phyloP scores from a whole-genome alignment of 2,329 filamentous ascomycete genomes.

The Cyphellophora attinorum region DNA sequence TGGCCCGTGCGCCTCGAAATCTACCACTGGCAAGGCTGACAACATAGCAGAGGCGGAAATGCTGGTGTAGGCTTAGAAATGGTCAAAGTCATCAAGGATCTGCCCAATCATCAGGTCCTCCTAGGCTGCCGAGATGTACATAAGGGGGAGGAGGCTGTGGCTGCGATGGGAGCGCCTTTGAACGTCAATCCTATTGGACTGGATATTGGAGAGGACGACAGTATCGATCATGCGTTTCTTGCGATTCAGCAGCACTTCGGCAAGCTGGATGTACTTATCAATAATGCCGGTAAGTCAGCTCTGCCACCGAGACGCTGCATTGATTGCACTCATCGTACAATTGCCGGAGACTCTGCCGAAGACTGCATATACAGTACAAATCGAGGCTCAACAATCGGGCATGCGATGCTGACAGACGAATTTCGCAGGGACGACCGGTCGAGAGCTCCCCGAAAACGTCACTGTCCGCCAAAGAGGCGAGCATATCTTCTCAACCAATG shows the following conservation, averaged over 20 bases:
- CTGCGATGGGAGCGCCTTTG: conserved; percentile 14
- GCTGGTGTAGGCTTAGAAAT: conserved; percentile 18
- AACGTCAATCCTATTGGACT: conserved; percentile 23
- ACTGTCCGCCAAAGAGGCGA: conserved; percentile 16
- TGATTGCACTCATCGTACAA: no score
- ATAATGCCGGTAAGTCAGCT: conserved; percentile 29
- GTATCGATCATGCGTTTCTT: conserved; percentile 23
- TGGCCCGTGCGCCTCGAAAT: no score
- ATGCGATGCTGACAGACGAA: conserved; percentile 6
- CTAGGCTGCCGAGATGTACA: conserved; percentile 24
- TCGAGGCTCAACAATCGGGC: conserved; percentile 13
- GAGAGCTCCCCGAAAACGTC: conserved; percentile 2
- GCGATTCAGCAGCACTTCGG: conserved; percentile 24
- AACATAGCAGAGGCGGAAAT: neutral
- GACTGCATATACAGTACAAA: no score
- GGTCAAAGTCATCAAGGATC: conserved; percentile 16
- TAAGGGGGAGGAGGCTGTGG: conserved; percentile 25
- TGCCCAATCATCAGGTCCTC: conserved; percentile 25
- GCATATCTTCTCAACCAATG: conserved; percentile 18
- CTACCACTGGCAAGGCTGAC: no score
- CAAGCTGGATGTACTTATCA: conserved; percentile 25
- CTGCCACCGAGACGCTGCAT: no score
- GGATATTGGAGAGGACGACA: conserved; percentile 24
- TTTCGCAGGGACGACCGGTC: conserved; percentile 5
- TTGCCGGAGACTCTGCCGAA: no score